A percentile compares a stretch with the other conserved stretches of the same genome.
phyloP scores from a whole-genome alignment of 1,284 basidiomycete species.

The Earliella scabrosa region DNA sequence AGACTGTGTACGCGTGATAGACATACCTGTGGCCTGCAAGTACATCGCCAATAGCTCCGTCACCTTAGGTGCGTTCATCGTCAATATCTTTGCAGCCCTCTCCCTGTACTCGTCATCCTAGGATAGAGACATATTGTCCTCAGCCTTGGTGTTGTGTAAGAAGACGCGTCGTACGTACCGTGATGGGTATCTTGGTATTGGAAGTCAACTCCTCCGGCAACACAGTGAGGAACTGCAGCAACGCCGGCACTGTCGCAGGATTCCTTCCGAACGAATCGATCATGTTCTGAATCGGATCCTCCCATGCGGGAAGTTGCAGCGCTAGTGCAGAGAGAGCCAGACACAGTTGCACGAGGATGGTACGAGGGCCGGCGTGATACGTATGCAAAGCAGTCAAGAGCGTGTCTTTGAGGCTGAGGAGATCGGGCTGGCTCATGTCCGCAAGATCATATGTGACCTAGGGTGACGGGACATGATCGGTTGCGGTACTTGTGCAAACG shows the following conservation, averaged over 20 bases:
- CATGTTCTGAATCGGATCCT: slow-evolving; percentile 80
- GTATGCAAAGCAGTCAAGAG: slow-evolving; percentile 77
- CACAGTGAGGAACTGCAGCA: slow-evolving; percentile 91
- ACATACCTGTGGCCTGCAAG: slow-evolving; percentile 83
- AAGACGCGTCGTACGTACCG: slow-evolving; percentile 57
- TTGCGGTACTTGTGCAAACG: neutral
- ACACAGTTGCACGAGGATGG: slow-evolving; percentile 89
- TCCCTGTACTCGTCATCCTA: slow-evolving; percentile 84
- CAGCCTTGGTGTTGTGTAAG: neutral
- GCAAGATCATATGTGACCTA: slow-evolving; percentile 96
- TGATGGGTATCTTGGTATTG: slow-evolving; percentile 89
- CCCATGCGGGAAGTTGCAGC: slow-evolving; percentile 91
- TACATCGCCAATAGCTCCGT: slow-evolving; percentile 88
- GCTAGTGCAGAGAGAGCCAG: slow-evolving; percentile 91
- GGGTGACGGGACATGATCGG: slow-evolving; percentile 11
- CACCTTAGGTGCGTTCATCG: slow-evolving; percentile 75
- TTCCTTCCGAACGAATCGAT: slow-evolving; percentile 88
- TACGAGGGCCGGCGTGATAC: slow-evolving; percentile 79
- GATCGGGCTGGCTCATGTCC: slow-evolving; percentile 77
- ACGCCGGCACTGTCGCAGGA: slow-evolving; percentile 79
- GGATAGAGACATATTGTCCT: neutral
- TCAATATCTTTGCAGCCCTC: slow-evolving; percentile 69
- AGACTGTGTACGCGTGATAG: neutral
- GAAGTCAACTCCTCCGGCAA: slow-evolving; percentile 89
- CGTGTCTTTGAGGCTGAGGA: slow-evolving; percentile 86